Evolutionary conservation across 139 green algal genomes (phyloP), one percentile per base, ranked within the genome.

Genomic region (Edaphochlamys debaryana): DNA sequence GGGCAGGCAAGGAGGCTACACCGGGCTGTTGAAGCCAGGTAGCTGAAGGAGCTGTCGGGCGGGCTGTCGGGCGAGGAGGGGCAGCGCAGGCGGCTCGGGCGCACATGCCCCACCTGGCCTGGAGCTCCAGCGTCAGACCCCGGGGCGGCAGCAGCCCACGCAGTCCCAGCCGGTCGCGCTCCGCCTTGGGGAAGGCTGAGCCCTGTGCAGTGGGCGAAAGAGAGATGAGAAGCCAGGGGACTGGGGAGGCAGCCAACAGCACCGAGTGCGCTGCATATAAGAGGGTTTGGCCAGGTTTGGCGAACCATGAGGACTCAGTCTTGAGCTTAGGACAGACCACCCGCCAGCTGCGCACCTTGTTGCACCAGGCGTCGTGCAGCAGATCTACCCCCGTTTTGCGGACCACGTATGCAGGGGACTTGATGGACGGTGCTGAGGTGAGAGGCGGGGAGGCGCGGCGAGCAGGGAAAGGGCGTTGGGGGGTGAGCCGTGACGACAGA

Each of bases 151-250:
- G 88, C 38, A 99, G 90, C 27, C 97, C 97, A 4, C 96, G 85
- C 38, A 99, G 80, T 0, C 92, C 93, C 38, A 99, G 80, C 1
- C 96, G 87, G 74, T 99, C 97, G 0, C 96, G 87, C 84, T 99
- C 97, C 17, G 88, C 64, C 2, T 84, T 32, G 4, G 89, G 88
- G 74, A 98, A 98, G 0, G 93, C 94, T 9, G 94, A 98, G 68
- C 97, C 95, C 91, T 98, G 85, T 2, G n/a, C n/a, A n/a, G n/a
- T n/a, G n/a, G n/a, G n/a, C n/a, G n/a, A n/a, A n/a, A n/a, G n/a
- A n/a, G n/a, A n/a, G n/a, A n/a, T n/a, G n/a, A n/a, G n/a, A n/a
- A n/a, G n/a, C n/a, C n/a, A n/a, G n/a, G n/a, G n/a, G n/a, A n/a
- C n/a, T n/a, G n/a, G n/a, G n/a, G n/a, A n/a, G n/a, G n/a, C n/a